Conservation (phyloP, 2,329 filamentous ascomycete genomes). For the Aspergillus aculeatinus region DNA sequence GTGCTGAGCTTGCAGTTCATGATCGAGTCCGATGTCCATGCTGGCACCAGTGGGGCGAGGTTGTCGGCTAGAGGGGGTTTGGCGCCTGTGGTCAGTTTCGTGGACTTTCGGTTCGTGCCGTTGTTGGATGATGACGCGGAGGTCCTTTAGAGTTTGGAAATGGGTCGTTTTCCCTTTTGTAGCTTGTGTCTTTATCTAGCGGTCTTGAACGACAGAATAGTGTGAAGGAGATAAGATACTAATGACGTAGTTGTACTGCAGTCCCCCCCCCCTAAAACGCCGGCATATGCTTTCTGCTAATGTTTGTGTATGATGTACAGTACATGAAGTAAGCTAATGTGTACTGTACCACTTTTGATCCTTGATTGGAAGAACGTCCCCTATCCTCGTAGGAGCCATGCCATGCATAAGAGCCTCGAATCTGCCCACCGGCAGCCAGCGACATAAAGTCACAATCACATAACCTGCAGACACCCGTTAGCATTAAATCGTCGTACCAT, state of each 20-base stretch:
- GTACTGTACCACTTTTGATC: background rate
- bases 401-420: background rate
- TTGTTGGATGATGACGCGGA: slow-evolving; percentile 42
- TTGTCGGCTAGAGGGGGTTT: slow-evolving; percentile 18
- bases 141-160: too few species aligned
- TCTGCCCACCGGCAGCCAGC: too few species aligned
- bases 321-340: background rate
- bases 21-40: slow-evolving; percentile 75
- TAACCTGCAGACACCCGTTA: background rate
- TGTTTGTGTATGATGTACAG: background rate
- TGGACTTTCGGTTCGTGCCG: slow-evolving; percentile 50
- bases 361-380: background rate
- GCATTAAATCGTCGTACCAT: background rate
- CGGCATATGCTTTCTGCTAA: background rate
- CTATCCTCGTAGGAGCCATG: background rate
- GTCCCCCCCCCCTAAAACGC: background rate
- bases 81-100: slow-evolving; percentile 42
- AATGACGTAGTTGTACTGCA: too few species aligned
- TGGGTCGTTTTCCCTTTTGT: too few species aligned
- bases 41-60: slow-evolving; percentile 19
- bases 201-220: background rate
- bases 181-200: too few species aligned
- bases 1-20: slow-evolving; percentile 95
- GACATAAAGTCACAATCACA: background rate
- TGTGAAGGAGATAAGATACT: background rate